Conservation (phyloP, 139 green algal genomes). For the Marvania coccoides region DNA sequence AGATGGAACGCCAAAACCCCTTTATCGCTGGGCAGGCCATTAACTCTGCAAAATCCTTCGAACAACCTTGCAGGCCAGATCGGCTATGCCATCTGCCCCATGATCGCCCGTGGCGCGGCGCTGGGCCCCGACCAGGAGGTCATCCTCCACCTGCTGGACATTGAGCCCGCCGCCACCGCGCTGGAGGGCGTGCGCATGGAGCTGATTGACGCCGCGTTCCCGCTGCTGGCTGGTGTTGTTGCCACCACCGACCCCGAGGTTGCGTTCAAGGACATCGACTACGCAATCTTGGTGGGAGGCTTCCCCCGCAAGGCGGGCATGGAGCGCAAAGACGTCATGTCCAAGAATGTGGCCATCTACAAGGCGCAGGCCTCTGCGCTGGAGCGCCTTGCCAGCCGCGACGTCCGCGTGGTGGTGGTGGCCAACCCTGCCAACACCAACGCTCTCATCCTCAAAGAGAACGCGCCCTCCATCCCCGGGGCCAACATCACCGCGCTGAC, state of each 20-base stretch:
- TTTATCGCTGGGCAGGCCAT: too few relatives aligned
- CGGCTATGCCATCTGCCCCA: slow-evolving; percentile 81
- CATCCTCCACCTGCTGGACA: slow-evolving; percentile 93
- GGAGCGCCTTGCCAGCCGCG: slow-evolving; percentile 48
- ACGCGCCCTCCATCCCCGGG: slow-evolving; percentile 68
- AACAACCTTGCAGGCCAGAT: slow-evolving; percentile 77
- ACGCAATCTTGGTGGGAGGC: slow-evolving; percentile 89
- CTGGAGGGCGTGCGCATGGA: slow-evolving; percentile 91
- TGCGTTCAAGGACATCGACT: slow-evolving; percentile 79
- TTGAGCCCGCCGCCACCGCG: slow-evolving; percentile 65
- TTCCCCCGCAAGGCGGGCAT: slow-evolving; percentile 79
- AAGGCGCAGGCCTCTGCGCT: slow-evolving; percentile 71
- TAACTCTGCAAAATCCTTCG: too few relatives aligned
- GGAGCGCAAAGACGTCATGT: slow-evolving; percentile 94
- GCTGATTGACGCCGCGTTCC: slow-evolving; percentile 85
- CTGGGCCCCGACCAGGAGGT: slow-evolving; percentile 80
- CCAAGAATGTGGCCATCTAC: slow-evolving; percentile 90
- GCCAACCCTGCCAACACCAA: slow-evolving; percentile 97
- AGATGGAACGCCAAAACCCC: too few relatives aligned
- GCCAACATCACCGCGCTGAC: slow-evolving; percentile 93
- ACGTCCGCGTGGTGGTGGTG: slow-evolving; percentile 82
- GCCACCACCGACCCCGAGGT: slow-evolving; percentile 66
- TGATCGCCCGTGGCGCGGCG: slow-evolving; percentile 72
- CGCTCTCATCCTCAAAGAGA: slow-evolving; percentile 76
- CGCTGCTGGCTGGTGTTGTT: slow-evolving; percentile 80